These are phyloP conservation scores for Purpureocillium takamizusanense DNA, from an alignment of 2,329 filamentous ascomycete genomes.

Conservation along the genomic window DNA sequence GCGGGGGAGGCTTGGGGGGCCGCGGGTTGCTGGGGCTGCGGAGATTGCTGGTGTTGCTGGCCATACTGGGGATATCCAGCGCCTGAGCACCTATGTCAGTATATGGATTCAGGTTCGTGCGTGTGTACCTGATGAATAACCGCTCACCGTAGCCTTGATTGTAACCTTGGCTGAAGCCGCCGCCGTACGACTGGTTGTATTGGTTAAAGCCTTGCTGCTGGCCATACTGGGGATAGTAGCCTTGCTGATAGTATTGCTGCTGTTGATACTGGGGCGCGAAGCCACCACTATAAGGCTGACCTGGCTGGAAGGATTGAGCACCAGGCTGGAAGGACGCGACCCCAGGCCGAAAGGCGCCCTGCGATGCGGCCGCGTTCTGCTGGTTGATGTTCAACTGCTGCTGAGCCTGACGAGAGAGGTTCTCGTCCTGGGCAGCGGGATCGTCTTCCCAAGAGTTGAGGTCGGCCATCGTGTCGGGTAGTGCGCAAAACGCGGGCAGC, in stretches of 20 bases:
- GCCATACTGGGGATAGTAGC: constrained; percentile 52
- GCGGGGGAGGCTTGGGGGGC: constrained; percentile 37
- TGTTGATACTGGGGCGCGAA: constrained; percentile 48
- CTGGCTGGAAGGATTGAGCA: constrained; percentile 62
- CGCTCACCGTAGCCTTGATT: constrained; percentile 33
- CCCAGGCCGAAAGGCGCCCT: constrained; percentile 38
- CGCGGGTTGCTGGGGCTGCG: constrained; percentile 30
- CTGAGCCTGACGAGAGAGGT: constrained; percentile 66
- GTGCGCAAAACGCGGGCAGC: constrained; percentile 1
- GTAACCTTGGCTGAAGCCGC: constrained; percentile 40
- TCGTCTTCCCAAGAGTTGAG: constrained; percentile 95
- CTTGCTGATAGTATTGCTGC: constrained; percentile 43
- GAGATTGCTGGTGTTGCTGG: constrained; percentile 37
- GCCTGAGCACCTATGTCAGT: constrained; percentile 18
- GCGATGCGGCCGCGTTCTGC: constrained; percentile 32
- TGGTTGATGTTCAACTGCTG: constrained; percentile 68
- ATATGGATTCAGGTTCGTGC: constrained; percentile 2
- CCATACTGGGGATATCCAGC: constrained; percentile 46
- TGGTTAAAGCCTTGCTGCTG: constrained; percentile 37
- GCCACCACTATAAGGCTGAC: constrained; percentile 54
- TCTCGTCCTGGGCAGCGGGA: constrained; percentile 66
- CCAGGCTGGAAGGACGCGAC: constrained; percentile 64
- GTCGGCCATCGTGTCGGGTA: constrained; percentile 59
- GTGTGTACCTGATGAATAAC: neutral
- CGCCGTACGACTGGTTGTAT: constrained; percentile 46